Base-by-base conservation (phyloP, 176 grass and related monocot species). In the Echinochloa phyllopogon region DNA sequence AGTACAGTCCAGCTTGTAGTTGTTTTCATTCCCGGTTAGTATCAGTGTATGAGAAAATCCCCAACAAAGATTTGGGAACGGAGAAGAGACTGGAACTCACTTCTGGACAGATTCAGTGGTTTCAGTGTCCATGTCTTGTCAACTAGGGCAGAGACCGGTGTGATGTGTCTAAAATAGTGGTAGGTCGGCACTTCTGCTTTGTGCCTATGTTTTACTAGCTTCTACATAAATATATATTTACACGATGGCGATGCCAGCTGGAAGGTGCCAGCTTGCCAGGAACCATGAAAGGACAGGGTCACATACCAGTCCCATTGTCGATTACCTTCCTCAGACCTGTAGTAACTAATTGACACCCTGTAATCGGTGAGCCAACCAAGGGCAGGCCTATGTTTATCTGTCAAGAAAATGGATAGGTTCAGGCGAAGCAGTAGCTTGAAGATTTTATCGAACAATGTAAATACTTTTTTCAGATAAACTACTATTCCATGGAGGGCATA, bases 121-220 rank as follows among this genome's bases (percentile, higher is more conserved):
- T 60, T 48, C 17, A 62, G 64, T 12, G 16, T 18, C 14, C 57
- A 47, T 38, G 60, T 41, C 53, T 61, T 76, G 29, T 59, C 71
- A 74, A 71, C n/a, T 23, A 47, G 16, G 64, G n/a, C 16, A n/a
- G 65, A 27, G 11, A 81, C 3, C 43, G 47, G 24, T 42, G 59
- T 37, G 69, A 49, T 39, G 69, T 68, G 59, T 62, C 72, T 66
- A 45, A 41, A 68, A 80, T 75, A 74, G 38, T 75, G 16, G 36
- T 66, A 85, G 59, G 69, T 81, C 82, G 50, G 69, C 69, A 89
- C 48, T 50, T 53, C 58, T 70, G 77, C 23, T 83, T 75, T 83
- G 24, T 87, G 63, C 25, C 81, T 56, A 69, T 76, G 40, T 50
- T 75, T 37, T 47, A 73, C 62, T 41, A 40, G 67, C 47, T 79